These are phyloP conservation scores for Eragrostis curvula DNA, from an alignment of 176 grass and related monocot genomes.

Conservation along the genomic window DNA sequence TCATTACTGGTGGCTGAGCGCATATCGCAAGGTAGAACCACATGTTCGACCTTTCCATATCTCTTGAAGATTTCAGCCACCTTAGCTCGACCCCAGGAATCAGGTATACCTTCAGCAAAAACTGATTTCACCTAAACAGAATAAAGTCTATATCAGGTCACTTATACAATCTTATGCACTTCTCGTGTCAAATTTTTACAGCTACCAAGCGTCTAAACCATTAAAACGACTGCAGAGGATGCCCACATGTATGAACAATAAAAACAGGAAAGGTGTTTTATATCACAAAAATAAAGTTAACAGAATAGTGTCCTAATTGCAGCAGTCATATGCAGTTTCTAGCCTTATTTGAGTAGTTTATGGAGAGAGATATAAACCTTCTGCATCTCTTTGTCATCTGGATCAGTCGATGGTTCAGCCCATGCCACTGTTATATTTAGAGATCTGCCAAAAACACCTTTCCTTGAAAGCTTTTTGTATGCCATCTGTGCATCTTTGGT, in stretches of 20 bases:
- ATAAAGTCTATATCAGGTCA: slow-evolving; percentile 31
- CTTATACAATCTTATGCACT: background rate
- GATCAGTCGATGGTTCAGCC: slow-evolving; percentile 54
- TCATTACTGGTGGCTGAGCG: slow-evolving; percentile 59
- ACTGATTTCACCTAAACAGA: slow-evolving; percentile 71
- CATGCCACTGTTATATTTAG: slow-evolving; percentile 55
- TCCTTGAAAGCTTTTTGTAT: slow-evolving; percentile 66
- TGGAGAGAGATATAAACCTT: slow-evolving; percentile 48
- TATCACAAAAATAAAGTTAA: background rate
- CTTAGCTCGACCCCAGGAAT: slow-evolving; percentile 63
- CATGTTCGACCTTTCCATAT: slow-evolving; percentile 58
- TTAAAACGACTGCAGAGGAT: background rate
- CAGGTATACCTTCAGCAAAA: slow-evolving; percentile 69
- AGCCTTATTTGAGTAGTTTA: background rate
- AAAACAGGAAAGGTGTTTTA: background rate
- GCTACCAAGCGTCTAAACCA: background rate
- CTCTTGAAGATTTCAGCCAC: slow-evolving; percentile 64
- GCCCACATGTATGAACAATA: background rate
- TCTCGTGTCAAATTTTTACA: background rate
- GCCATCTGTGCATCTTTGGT: slow-evolving; percentile 63
- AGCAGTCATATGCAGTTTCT: background rate
- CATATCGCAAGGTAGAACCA: slow-evolving; percentile 63
- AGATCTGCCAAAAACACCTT: slow-evolving; percentile 58
- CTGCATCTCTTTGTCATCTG: slow-evolving; percentile 63
- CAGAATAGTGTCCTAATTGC: background rate